Evolutionary conservation across 139 green algal species (phyloP), one percentile per base, ranked within the genome.

Genomic region (Picochlorum sp.): DNA sequence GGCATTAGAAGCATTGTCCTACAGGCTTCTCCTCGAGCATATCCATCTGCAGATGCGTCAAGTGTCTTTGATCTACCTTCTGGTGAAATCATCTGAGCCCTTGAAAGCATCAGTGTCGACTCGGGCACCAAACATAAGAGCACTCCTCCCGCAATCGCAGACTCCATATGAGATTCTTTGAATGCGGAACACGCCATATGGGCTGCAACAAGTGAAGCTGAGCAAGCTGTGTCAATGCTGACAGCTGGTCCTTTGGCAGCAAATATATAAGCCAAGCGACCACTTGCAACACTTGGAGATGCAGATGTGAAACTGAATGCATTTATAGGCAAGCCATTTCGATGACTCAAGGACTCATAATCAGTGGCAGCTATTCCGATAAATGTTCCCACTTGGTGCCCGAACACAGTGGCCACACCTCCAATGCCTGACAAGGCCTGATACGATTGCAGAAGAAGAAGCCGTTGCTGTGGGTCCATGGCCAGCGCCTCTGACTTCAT

Each of bases 41-140:
- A 94, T 22, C 87, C 87, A 45, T 95, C 85, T 5, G 87, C 87
- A 3, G 69, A 60, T 0, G 75, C 83, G 51, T 95, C 87, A 31
- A 94, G 65, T 0, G 87, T 90, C 69, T 92, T 94, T 70, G 83
- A 94, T 26, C 85, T 70, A 24, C 88, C 88, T 25, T 89, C 85
- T 2, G 67, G 39, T 3, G 81, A 71, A 33, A 95, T 69, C 83
- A 94, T 91, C 29, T 35, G 33, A 30, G 67, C 67, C 7, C 58
- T 51, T 24, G 65, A 36, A 13, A 76, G 50, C 61, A 76, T 76
- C 2, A 76, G 56, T 2, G 64, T 78, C 1, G 69, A 77, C 47
- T 64, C 40, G 2, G 60, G 67, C n/a, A 74, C 60, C 33, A 74
- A 45, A 44, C 67, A 69, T 9, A 69, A 44, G 39, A 69, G 44